Evolutionary conservation across 2,329 filamentous ascomycete species (phyloP).

Genomic region (Pezicula carpinea): DNA sequence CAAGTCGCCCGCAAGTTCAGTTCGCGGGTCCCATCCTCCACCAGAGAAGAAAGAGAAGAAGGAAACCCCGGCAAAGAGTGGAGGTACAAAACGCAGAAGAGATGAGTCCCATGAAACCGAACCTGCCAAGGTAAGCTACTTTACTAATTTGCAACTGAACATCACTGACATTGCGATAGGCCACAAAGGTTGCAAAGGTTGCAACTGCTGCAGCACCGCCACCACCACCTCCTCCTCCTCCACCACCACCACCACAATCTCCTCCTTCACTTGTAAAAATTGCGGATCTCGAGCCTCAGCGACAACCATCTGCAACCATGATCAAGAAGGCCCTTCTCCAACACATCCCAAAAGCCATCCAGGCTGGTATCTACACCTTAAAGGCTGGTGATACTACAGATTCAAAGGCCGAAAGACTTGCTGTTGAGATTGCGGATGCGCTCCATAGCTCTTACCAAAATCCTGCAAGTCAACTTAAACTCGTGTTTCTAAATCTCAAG

Average conservation of each 20-base stretch:
- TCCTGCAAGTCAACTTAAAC: slow-evolving; percentile 63
- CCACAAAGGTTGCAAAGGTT: slow-evolving; percentile 49
- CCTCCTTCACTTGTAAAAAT: slow-evolving; percentile 38
- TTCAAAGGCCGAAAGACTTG: slow-evolving; percentile 63
- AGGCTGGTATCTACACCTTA: slow-evolving; percentile 58
- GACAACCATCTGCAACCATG: slow-evolving; percentile 65
- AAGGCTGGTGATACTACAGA: slow-evolving; percentile 60
- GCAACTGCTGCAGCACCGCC: slow-evolving; percentile 41
- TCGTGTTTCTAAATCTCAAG: slow-evolving; percentile 82
- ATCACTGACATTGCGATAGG: slow-evolving; percentile 27
- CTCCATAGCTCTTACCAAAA: slow-evolving; percentile 52
- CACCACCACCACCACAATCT: slow-evolving; percentile 4
- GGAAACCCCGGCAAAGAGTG: slow-evolving; percentile 31
- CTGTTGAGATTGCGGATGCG: slow-evolving; percentile 75
- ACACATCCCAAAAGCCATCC: slow-evolving; percentile 62
- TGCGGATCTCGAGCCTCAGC: slow-evolving; percentile 52
- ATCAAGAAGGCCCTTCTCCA: slow-evolving; percentile 66
- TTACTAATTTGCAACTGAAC: neutral
- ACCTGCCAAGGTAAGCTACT: slow-evolving; percentile 41
- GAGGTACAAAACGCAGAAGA: slow-evolving; percentile 51
- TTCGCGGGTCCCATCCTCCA: slow-evolving; percentile 12
- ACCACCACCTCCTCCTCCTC: slow-evolving; percentile 23
- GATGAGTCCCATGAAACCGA: slow-evolving; percentile 50
- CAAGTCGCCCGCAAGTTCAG: slow-evolving; percentile 14
- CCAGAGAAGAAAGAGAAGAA: slow-evolving; percentile 39